Conservation (phyloP, 371 early-diverging fungal species). For the Rhizomucor pusillus region DNA sequence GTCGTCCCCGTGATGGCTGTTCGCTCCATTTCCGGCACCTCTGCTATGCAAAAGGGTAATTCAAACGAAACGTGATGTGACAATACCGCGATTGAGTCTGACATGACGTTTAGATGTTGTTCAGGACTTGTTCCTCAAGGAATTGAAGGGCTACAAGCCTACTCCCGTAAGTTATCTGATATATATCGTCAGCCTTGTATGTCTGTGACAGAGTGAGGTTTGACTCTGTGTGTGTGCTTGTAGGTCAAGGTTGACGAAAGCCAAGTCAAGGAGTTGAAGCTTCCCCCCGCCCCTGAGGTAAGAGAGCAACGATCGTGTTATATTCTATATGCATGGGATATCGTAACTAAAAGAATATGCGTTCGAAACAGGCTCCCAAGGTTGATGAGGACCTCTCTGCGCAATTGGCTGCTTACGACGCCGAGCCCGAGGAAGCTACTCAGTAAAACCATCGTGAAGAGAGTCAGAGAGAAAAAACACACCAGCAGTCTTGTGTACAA, state of each 20-base stretch:
- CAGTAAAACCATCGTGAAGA: conserved; percentile 30
- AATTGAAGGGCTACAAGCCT: conserved; percentile 55
- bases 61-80: neutral
- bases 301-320: conserved; percentile 2
- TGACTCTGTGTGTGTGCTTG: neutral
- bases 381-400: conserved; percentile 43
- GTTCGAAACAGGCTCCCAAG: conserved; percentile 38
- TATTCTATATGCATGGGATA: neutral
- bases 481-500: too few relatives aligned
- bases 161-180: conserved; percentile 41
- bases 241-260: conserved; percentile 41
- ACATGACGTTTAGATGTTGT: conserved; percentile 33
- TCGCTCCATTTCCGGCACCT: conserved; percentile 38
- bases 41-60: conserved; percentile 49
- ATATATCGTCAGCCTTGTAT: too few relatives aligned
- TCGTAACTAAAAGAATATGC: too few relatives aligned
- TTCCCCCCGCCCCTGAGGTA: conserved; percentile 50
- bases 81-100: neutral
- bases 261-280: conserved; percentile 50
- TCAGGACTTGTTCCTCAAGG: conserved; percentile 51
- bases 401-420: conserved; percentile 48
- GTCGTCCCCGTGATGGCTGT: conserved; percentile 28
- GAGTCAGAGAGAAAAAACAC: too few relatives aligned
- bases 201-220: neutral
- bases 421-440: conserved; percentile 42